These are phyloP conservation scores for Chaetothyriales sp. DNA, from an alignment of 2,329 filamentous ascomycete species.

Conservation along the genomic window DNA sequence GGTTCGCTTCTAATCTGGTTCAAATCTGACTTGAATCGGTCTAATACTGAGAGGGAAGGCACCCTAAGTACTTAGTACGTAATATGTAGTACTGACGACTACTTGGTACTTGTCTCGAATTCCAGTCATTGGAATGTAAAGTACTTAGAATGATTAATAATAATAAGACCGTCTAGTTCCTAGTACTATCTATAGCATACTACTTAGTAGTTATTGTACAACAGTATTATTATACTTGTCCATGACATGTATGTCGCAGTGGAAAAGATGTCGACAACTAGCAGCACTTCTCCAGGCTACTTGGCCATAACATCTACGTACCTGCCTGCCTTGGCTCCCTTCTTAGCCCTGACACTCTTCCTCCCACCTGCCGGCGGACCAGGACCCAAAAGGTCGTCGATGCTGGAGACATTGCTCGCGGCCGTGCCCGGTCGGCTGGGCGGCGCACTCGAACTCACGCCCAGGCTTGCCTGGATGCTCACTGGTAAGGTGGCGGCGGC, in stretches of 20 bases:
- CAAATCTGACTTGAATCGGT: too few relatives aligned
- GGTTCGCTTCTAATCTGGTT: too few relatives aligned
- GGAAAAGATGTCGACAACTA: background rate
- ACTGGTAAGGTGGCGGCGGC: conserved; percentile 4
- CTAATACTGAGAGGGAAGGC: too few relatives aligned
- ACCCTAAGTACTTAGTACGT: too few relatives aligned
- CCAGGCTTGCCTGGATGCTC: conserved; percentile 4
- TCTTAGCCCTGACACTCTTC: conserved; percentile 40
- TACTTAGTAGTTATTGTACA: too few relatives aligned
- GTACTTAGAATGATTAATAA: too few relatives aligned
- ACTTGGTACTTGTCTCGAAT: too few relatives aligned
- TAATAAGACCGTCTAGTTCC: too few relatives aligned
- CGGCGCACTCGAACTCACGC: conserved; percentile 17
- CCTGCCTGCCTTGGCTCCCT: conserved; percentile 59
- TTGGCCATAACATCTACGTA: conserved; percentile 97
- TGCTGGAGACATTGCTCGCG: conserved; percentile 83
- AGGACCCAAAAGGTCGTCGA: conserved; percentile 79
- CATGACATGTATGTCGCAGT: background rate
- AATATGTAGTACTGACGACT: too few relatives aligned
- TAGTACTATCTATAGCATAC: too few relatives aligned
- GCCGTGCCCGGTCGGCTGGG: conserved; percentile 54
- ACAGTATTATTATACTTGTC: background rate
- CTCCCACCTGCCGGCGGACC: conserved; percentile 52
- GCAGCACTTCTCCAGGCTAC: conserved; percentile 9
- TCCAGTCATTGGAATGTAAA: too few relatives aligned